Conservation (phyloP, 23 red algal species). For the Gracilariopsis chorda region DNA sequence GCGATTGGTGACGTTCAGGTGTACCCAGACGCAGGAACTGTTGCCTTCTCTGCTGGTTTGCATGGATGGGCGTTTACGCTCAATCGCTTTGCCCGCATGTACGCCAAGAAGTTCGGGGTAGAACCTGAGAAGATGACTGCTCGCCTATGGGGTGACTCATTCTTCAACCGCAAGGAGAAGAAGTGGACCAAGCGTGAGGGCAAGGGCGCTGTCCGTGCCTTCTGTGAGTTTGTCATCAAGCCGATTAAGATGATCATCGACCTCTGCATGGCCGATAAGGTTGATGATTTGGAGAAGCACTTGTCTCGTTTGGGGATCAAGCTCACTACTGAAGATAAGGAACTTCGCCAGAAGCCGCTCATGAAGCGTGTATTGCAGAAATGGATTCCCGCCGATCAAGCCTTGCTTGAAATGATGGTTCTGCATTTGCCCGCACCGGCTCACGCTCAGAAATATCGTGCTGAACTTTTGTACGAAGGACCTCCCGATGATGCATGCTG, state of each 20-base stretch:
- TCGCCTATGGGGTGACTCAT: conserved; percentile 97
- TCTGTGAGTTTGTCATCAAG: conserved; percentile 99
- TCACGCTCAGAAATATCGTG: conserved; percentile 96
- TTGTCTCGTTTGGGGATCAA: conserved; percentile 67
- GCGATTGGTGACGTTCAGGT: conserved; percentile 91
- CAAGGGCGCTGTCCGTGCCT: conserved; percentile 72
- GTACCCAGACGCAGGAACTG: conserved; percentile 86
- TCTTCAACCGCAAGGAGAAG: conserved; percentile 92
- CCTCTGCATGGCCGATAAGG: conserved; percentile 96
- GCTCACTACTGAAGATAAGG: conserved; percentile 89
- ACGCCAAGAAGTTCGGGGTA: conserved; percentile 95
- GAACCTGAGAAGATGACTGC: conserved; percentile 94
- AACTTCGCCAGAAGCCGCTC: conserved; percentile 93
- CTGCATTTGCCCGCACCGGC: conserved; percentile 93
- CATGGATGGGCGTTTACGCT: conserved; percentile 99
- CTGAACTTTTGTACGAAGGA: conserved; percentile 95
- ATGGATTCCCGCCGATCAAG: conserved; percentile 97
- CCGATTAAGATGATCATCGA: conserved; percentile 98
- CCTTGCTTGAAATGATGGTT: conserved; percentile 99
- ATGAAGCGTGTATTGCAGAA: conserved; percentile 99
- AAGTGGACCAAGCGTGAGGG: conserved; percentile 89
- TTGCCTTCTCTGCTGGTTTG: conserved; percentile 98
- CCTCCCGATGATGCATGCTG: conserved; percentile 92
- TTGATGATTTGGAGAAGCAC: conserved; percentile 92
- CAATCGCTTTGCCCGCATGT: conserved; percentile 98